Evolutionary conservation across 257 asterid species (phyloP).

Genomic region (Plantago ovata): DNA sequence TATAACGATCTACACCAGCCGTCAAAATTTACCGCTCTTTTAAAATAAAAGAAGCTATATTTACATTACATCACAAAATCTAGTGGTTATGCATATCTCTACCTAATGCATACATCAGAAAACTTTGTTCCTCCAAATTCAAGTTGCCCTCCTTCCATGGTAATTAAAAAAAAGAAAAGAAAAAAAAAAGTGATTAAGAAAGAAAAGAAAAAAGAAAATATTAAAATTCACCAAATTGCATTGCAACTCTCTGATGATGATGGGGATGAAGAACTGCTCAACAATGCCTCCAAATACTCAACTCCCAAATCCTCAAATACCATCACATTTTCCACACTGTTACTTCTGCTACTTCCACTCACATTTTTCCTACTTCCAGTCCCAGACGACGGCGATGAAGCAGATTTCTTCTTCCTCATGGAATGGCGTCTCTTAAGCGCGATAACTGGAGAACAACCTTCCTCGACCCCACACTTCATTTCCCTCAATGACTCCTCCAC

Average conservation of each 20-base stretch:
- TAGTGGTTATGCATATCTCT: background rate
- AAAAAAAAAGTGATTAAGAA: background rate
- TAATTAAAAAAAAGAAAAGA: background rate
- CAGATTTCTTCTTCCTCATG: conserved; percentile 15
- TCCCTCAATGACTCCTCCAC: conserved; percentile 27
- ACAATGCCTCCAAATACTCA: conserved; percentile 28
- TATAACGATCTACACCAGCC: no score
- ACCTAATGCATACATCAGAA: conserved; percentile 14
- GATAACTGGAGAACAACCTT: conserved; percentile 30
- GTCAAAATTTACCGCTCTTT: no score
- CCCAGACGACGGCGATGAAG: conserved; percentile 3
- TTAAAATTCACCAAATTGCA: conserved; percentile 2
- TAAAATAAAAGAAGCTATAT: background rate
- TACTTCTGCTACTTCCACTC: background rate
- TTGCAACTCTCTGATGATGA: background rate
- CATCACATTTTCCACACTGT: conserved; percentile 18
- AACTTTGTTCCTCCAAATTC: conserved; percentile 8
- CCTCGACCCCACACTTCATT: conserved; percentile 13
- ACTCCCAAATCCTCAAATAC: conserved; percentile 34
- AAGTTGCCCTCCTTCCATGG: conserved; percentile 1
- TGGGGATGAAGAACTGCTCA: conserved; percentile 20
- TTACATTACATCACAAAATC: conserved; percentile 11
- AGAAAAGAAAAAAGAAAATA: background rate
- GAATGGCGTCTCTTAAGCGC: conserved; percentile 32
- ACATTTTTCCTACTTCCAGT: background rate